These are phyloP conservation scores for Trypanosoma lewisi DNA, from an alignment of 208 protist species.

Conservation along the genomic window DNA sequence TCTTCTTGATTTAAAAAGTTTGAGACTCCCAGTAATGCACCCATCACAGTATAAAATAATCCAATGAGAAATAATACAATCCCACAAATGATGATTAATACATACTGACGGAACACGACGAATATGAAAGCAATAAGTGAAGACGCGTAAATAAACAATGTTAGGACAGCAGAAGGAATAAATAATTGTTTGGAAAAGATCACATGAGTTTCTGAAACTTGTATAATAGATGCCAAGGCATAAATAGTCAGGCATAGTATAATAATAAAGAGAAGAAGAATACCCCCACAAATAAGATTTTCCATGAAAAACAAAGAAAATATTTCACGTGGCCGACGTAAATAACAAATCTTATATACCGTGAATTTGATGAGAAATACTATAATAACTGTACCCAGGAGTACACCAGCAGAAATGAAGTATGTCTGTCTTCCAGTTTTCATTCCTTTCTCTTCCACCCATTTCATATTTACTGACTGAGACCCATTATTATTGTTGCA, in stretches of 20 bases:
- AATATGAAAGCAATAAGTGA: conserved; percentile 30
- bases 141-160: conserved; percentile 25
- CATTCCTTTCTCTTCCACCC: not conserved
- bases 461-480: not conserved
- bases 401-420: conserved; percentile 31
- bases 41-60: conserved; percentile 33
- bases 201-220: conserved; percentile 26
- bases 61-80: conserved; percentile 28
- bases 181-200: conserved; percentile 30
- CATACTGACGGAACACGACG: conserved; percentile 38
- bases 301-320: conserved; percentile 35
- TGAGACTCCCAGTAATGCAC: conserved; percentile 27
- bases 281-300: conserved; percentile 18
- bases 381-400: conserved; percentile 20
- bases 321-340: conserved; percentile 40
- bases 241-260: conserved; percentile 19
- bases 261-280: conserved; percentile 23
- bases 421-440: not conserved
- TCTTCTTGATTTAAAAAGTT: conserved; percentile 22
- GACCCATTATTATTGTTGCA: not conserved
- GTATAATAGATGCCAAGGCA: conserved; percentile 24
- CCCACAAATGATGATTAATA: conserved; percentile 29
- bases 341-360: conserved; percentile 30
- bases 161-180: conserved; percentile 29
- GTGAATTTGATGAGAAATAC: conserved; percentile 20